Base-by-base conservation (phyloP, 768 basidiomycete species). In the Amyloporia xantha region DNA sequence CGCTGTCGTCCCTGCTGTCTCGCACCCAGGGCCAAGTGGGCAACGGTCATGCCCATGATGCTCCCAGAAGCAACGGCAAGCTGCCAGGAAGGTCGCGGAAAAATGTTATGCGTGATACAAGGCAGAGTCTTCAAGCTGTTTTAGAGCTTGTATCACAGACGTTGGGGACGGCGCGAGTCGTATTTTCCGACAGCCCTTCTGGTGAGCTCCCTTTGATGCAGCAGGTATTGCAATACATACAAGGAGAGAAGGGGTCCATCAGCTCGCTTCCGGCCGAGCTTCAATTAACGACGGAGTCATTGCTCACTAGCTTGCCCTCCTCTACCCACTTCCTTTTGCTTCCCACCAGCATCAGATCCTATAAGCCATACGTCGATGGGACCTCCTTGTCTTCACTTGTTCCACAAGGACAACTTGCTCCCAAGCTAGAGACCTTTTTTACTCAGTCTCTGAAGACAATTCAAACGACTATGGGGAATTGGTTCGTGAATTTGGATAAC, bases 331-430 rank as follows among this genome's bases (percentile, higher is more conserved):
- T 93, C 52, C 76, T 82, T 13, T 75, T 90, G 47, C 75, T 97
- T 0, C 91, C 92, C 0, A 59, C 71, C 1, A 76, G 71, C 50
- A 76, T 97, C 51, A 77, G 76, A 54, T 74, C 77, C 4, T 96
- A 93, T 65, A 88, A 83, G 57, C 93, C 93, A 7, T 94, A 89
- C 63, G 78, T 95, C 52, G 85, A 92, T 57, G 67, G 83, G 5
- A 68, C 73, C 7, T 81, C 87, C 0, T 63, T 79, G 0, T 77
- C 80, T 3, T 72, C 81, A 15, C 70, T 71, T 2, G 64, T 83
- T 20, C 63, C 76, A 3, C 70, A 69, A 38, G 56, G 64, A 1
- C 62, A 69, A 21, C 66, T 86, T 41, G 54, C 62, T 17, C 62
- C 70, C 15, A 78, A 74, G 48, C 63, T 91, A 11, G 62, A 69